These are phyloP conservation scores for Penicillium sp. DNA, from an alignment of 2,329 filamentous ascomycete species.

Conservation along the genomic window DNA sequence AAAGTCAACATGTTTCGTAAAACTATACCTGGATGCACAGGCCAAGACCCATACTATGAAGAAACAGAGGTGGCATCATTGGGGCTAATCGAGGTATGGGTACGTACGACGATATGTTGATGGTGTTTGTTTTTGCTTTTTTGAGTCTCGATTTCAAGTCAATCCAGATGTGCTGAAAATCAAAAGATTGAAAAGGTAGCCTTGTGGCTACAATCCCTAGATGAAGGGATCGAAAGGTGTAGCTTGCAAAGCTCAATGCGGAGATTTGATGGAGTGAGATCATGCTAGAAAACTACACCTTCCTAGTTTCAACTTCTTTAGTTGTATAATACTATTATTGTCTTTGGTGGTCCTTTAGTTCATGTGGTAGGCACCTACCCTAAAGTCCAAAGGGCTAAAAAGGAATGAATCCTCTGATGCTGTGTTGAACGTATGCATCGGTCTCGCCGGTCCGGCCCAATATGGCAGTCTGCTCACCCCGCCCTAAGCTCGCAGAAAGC, in stretches of 20 bases:
- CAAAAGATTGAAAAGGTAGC: not conserved
- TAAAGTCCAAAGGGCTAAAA: not conserved
- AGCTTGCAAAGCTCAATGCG: not conserved
- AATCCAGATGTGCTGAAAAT: not conserved
- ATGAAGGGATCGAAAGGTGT: not conserved
- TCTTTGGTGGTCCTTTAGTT: not conserved
- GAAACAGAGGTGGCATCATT: not conserved
- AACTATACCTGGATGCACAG: not conserved
- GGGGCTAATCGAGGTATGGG: not conserved
- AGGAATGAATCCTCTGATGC: not conserved
- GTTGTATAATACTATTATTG: too few species aligned
- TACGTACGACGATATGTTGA: not conserved
- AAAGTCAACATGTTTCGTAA: accelerated
- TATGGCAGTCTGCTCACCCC: not conserved
- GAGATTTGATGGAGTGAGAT: not conserved
- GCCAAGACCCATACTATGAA: too few species aligned
- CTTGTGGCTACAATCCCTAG: too few species aligned
- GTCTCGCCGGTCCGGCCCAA: not conserved
- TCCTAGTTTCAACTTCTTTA: not conserved
- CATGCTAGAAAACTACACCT: not conserved
- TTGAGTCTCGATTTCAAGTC: not conserved
- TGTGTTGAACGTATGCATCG: not conserved
- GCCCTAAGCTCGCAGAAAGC: not conserved
- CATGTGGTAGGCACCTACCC: not conserved
- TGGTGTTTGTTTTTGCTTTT: too few species aligned